Evolutionary conservation across 805 yeast genomes (phyloP), one percentile per base, ranked within the genome.

Genomic region (Alloascoidea africana): DNA sequence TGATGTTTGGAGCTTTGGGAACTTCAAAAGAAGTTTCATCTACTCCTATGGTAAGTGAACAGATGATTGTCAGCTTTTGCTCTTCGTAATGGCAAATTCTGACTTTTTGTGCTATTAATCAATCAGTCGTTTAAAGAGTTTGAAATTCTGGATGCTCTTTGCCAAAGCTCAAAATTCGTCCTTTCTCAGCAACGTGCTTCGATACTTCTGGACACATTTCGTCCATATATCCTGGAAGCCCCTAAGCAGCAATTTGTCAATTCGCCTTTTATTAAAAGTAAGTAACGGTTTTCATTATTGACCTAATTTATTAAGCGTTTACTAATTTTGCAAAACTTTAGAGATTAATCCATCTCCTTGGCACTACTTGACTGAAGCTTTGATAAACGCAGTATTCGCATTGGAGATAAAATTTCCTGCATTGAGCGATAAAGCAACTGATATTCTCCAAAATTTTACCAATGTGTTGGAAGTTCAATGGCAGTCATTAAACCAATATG

Each of bases 81-180:
- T 37, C 14, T 16, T 16, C 39, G 23, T 16, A 2, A 30, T 36
- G 17, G 27, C 23, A 14, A 16, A 17, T 23, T 13, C 14, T 4
- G 38, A 18, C 5, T 14, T 27, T 19, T 15, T 6, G 11, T 34
- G 16, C 18, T n/a, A n/a, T 8, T 8, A 23, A 8, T 23, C n/a
- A n/a, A 8, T n/a, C n/a, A 23, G 39, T 15, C 32, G n/a, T 46
- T 38, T 13, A 47, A 47, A 5, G 70, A 68, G 49, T 61, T 63
- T 40, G 81, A 77, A 43, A 65, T 68, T 3, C 56, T 77, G 41
- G 45, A 68, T 34, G 80, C 84, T 0, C 53, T 79, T 17, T 70
- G 78, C 42, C 59, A 59, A 17, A 56, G 72, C 11, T 60, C 72
- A 4, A 43, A 49, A 3, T 44, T 45, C 23, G 46, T 65, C 39